A percentile compares a stretch with the other conserved stretches of the same genome.
Evolutionary conservation across 2,329 filamentous ascomycete species (phyloP).

Genomic region (Colletotrichum musae): DNA sequence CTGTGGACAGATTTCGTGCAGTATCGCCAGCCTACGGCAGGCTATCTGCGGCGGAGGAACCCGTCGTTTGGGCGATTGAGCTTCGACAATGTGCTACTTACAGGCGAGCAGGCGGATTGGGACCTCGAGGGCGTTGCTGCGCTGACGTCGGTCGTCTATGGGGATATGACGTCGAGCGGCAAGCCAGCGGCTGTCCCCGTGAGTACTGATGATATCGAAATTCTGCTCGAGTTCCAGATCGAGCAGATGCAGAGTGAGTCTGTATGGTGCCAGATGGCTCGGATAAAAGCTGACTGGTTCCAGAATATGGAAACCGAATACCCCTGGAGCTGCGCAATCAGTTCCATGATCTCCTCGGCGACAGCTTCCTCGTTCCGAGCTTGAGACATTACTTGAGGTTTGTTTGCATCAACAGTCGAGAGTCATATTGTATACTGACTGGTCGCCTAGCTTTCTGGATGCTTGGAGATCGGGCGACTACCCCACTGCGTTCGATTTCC

Average conservation of each 20-base stretch:
- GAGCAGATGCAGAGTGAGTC: conserved; percentile 84
- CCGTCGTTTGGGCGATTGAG: conserved; percentile 69
- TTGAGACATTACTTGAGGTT: conserved; percentile 83
- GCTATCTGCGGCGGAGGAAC: conserved; percentile 75
- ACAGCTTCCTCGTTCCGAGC: conserved; percentile 78
- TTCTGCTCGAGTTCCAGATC: conserved; percentile 88
- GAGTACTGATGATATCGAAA: conserved; percentile 85
- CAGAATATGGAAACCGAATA: conserved; percentile 83
- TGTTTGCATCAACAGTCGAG: conserved; percentile 34
- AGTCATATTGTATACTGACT: conserved; percentile 33
- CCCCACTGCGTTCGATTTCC: conserved; percentile 87
- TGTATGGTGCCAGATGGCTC: neutral
- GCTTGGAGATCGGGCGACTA: conserved; percentile 94
- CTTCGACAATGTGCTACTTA: conserved; percentile 70
- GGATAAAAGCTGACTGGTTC: neutral
- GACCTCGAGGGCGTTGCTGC: conserved; percentile 57
- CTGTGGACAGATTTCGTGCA: conserved; percentile 88
- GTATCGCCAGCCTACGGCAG: conserved; percentile 83
- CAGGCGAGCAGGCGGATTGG: conserved; percentile 67
- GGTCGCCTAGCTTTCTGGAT: conserved; percentile 80
- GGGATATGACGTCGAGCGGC: conserved; percentile 65
- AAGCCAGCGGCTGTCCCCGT: conserved; percentile 61
- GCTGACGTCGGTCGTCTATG: conserved; percentile 65
- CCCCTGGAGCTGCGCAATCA: conserved; percentile 80
- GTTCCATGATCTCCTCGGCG: conserved; percentile 77